A percentile compares a stretch with the other conserved stretches of the same genome.
phyloP scores from a whole-genome alignment of 2,329 filamentous ascomycete genomes.

The Pezicula rhizophila region DNA sequence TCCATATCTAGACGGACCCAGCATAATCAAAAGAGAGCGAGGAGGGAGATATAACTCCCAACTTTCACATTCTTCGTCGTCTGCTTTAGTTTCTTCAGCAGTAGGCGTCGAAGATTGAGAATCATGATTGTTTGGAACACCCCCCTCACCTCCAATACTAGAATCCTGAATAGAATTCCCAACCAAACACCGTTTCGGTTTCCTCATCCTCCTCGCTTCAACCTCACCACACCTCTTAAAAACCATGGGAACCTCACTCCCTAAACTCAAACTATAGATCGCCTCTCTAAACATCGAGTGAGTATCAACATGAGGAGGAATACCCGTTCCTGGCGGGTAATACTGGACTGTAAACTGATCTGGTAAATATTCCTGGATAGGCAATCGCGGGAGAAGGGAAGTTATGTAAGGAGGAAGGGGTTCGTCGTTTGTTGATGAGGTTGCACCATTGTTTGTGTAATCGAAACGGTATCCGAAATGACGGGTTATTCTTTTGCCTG shows the following conservation, averaged over 20 bases:
- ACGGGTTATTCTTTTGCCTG: neutral
- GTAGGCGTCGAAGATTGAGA: neutral
- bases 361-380: conserved; percentile 22
- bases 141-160: too few relatives aligned
- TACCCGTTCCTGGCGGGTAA: conserved; percentile 53
- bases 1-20: conserved; percentile 6
- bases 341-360: conserved; percentile 56
- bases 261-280: conserved; percentile 29
- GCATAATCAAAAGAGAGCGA: conserved; percentile 6
- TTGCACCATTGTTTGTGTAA: neutral
- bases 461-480: conserved; percentile 2
- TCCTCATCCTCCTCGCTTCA: neutral
- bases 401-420: neutral
- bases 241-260: conserved; percentile 27
- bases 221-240: conserved; percentile 13
- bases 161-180: too few relatives aligned
- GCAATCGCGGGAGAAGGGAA: neutral
- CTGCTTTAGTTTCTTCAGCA: neutral
- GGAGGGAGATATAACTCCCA: conserved; percentile 5
- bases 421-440: neutral
- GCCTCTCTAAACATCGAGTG: conserved; percentile 38
- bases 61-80: neutral
- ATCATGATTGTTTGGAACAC: too few relatives aligned
- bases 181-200: neutral
- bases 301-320: conserved; percentile 56